A percentile compares a stretch with the other conserved stretches of the same genome.
Evolutionary conservation across 371 early-diverging fungal species (phyloP).

Genomic region (Basidiobolus meristosporus): DNA sequence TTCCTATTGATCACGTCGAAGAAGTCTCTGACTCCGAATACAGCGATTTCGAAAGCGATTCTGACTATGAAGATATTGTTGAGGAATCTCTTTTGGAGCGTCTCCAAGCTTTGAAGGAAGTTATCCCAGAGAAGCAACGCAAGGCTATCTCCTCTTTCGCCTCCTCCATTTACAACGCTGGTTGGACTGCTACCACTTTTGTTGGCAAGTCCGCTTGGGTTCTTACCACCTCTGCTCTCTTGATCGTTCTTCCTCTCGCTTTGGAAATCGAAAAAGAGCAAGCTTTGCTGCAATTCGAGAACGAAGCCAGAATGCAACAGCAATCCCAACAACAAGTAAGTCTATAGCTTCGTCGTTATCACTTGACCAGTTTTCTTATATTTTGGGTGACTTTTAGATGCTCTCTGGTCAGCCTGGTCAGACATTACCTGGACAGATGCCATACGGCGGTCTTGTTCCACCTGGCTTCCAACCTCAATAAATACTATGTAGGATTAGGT

Average conservation of each 20-base stretch:
- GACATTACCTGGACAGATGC: too few relatives aligned
- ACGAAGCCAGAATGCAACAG: slow-evolving; percentile 41
- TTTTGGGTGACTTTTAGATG: too few relatives aligned
- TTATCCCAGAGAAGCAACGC: slow-evolving; percentile 48
- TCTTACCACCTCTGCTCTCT: slow-evolving; percentile 54
- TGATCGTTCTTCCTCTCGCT: slow-evolving; percentile 51
- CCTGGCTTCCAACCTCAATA: too few relatives aligned
- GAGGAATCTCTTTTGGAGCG: slow-evolving; percentile 33
- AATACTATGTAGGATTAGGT: too few relatives aligned
- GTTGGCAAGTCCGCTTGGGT: slow-evolving; percentile 64
- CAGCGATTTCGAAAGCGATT: slow-evolving; percentile 3
- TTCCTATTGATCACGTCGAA: too few relatives aligned
- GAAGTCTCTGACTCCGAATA: too few relatives aligned
- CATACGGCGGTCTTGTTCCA: too few relatives aligned
- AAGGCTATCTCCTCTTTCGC: slow-evolving; percentile 24
- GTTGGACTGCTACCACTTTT: slow-evolving; percentile 29
- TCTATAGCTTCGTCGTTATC: too few relatives aligned
- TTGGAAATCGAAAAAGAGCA: slow-evolving; percentile 57
- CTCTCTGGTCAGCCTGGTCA: too few relatives aligned
- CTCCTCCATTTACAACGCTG: slow-evolving; percentile 26
- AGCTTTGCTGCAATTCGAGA: slow-evolving; percentile 54
- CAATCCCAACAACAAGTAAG: slow-evolving; percentile 6
- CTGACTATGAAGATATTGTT: slow-evolving; percentile 13
- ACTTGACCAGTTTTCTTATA: too few relatives aligned
- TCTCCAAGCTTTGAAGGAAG: slow-evolving; percentile 50